These are phyloP conservation scores for Echeveria elegans DNA, from an alignment of 164 flowering plant species.

Conservation along the genomic window DNA sequence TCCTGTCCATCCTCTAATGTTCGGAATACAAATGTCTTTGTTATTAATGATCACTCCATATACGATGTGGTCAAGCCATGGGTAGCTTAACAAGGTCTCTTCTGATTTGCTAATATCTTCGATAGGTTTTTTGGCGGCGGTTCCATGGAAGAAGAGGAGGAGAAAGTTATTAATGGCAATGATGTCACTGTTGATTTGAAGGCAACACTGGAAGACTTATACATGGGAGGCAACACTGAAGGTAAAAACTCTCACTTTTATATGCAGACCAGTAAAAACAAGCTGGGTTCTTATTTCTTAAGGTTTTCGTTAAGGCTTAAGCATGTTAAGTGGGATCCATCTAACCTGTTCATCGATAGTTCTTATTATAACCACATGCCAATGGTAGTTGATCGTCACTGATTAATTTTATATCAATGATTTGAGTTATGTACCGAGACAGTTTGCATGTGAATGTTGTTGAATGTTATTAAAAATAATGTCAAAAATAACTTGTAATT, in stretches of 20 bases:
- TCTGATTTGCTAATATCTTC: constrained; percentile 12
- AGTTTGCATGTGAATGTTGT: no score
- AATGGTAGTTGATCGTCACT: no score
- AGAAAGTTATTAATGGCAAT: constrained; percentile 78
- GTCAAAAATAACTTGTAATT: no score
- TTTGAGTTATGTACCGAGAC: no score
- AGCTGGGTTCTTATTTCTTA: background rate
- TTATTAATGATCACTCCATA: background rate
- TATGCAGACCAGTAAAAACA: background rate
- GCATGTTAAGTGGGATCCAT: no score
- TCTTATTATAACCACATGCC: no score
- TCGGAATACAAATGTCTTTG: background rate
- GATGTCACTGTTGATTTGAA: constrained; percentile 92
- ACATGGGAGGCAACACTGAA: constrained; percentile 95
- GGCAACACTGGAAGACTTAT: constrained; percentile 86
- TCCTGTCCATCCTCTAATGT: no score
- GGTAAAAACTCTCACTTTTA: constrained; percentile 26
- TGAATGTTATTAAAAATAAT: no score
- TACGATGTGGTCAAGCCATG: background rate
- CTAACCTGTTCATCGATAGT: no score
- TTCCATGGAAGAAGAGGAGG: constrained; percentile 64
- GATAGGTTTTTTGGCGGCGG: constrained; percentile 84
- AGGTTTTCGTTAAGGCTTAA: background rate
- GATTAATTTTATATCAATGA: no score
- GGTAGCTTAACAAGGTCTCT: background rate